Percentiles rank a stretch among this genome's conserved stretches.
phyloP scores from a whole-genome alignment of 140 eudicot species.

The Stevia rebaudiana region DNA sequence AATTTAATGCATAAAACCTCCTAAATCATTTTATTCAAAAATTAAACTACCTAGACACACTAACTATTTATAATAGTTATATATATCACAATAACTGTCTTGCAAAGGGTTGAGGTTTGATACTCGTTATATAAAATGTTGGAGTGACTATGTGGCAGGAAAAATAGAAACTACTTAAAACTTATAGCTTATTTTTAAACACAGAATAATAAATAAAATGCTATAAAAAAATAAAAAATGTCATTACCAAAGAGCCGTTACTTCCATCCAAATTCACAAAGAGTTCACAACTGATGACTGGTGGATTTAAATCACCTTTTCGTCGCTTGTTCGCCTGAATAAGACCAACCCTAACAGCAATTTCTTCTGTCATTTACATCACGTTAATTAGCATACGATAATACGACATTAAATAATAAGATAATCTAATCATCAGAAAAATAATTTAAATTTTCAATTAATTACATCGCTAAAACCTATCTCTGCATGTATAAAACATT shows the following conservation, averaged over 20 bases:
- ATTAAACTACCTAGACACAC: no score
- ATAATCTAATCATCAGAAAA: background rate
- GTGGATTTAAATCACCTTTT: constrained; percentile 42
- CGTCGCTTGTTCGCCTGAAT: constrained; percentile 45
- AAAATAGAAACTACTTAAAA: no score
- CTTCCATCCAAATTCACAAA: constrained; percentile 51
- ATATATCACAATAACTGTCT: no score
- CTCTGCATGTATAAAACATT: background rate
- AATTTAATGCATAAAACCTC: no score
- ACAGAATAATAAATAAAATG: no score
- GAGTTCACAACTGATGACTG: constrained; percentile 44
- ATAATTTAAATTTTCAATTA: background rate
- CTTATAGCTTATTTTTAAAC: no score
- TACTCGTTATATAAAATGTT: no score
- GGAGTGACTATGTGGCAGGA: no score
- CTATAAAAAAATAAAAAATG: no score
- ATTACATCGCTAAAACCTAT: background rate
- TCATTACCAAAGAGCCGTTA: constrained; percentile 43
- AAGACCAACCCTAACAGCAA: constrained; percentile 18
- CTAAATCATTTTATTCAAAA: no score
- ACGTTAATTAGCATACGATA: background rate
- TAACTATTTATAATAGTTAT: no score
- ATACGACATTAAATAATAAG: background rate
- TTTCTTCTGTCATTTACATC: constrained; percentile 34
- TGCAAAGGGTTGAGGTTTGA: no score